Evolutionary conservation across 306 rosid genomes (phyloP), one percentile per base, ranked within the genome.

Genomic region (Betula pendula): DNA sequence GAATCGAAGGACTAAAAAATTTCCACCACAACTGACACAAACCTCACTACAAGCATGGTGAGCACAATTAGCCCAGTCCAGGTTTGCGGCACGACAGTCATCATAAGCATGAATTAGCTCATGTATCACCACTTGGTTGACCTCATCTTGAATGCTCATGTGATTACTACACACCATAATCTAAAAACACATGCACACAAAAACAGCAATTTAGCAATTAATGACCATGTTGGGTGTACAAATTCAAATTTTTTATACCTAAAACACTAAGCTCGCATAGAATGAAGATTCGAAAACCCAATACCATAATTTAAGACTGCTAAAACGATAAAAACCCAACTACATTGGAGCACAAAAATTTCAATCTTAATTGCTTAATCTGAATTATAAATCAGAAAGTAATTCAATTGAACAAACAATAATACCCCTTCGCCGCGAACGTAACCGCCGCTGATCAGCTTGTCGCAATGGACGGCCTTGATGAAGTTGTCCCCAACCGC

Each of bases 1-100:
- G 11, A 53, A 62, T 15, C 44, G 1, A 71, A 17, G 47, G 48
- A 17, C 9, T 33, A 17, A 65, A 62, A 63, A 47, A 76, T 19
- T 72, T 20, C 27, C 29, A 75, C 63, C 35, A 81, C 76, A 51
- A 56, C 31, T 51, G 24, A 81, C 55, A 16, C 70, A 44, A 74
- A 91, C 98, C 97, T 94, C 97, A 8, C 93, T 90, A 76, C 97
- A 94, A 83, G 98, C 97, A 80, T 92, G 98, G 86, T 94, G 98
- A 68, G 97, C 94, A 76, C 98, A 92, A 67, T 89, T 82, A 69
- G 88, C 71, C 98, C 98, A 94, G 27, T 92, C 81, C 83, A 94
- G 80, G 79, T 92, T 92, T 40, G 87, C 85, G 13, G 93, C 92
- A 73, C 93, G 93, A 44, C 98, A 94, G 29, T 94, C 95, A 40